Evolutionary conservation across 208 protist species (phyloP).

Genomic region (Porcisia deanei): DNA sequence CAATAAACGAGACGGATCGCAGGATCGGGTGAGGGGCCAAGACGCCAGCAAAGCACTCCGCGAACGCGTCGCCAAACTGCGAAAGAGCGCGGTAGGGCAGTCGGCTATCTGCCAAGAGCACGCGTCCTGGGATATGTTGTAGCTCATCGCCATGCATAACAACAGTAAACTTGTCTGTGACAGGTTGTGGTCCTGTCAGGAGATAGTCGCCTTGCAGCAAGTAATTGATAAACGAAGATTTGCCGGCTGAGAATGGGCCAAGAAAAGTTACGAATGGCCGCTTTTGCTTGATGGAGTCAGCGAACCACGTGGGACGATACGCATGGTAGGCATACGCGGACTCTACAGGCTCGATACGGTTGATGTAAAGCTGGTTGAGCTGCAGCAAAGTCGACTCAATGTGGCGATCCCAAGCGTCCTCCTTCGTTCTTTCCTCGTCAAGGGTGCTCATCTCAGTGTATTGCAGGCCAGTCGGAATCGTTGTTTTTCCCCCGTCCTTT

Average conservation of each 20-base stretch:
- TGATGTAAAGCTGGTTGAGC: conserved; percentile 56
- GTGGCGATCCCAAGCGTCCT: conserved; percentile 71
- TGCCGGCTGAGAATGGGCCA: conserved; percentile 90
- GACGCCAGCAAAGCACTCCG: conserved; percentile 85
- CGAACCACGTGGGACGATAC: conserved; percentile 66
- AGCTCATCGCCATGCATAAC: conserved; percentile 90
- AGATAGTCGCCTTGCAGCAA: conserved; percentile 83
- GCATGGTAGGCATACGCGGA: conserved; percentile 65
- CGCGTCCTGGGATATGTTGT: conserved; percentile 86
- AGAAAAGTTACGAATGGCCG: conserved; percentile 86
- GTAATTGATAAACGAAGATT: conserved; percentile 96
- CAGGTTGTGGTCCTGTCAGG: conserved; percentile 94
- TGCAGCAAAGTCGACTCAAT: conserved; percentile 52
- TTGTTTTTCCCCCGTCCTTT: neutral
- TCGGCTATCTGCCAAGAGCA: conserved; percentile 79
- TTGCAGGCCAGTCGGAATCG: neutral
- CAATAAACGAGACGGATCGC: conserved; percentile 93
- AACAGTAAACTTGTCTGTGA: conserved; percentile 95
- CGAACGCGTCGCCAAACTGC: conserved; percentile 88
- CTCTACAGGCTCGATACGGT: conserved; percentile 70
- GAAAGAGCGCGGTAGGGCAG: conserved; percentile 91
- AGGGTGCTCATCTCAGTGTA: neutral
- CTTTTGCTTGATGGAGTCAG: conserved; percentile 72
- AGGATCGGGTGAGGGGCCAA: conserved; percentile 86
- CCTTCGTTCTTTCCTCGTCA: conserved; percentile 14